phyloP scores from a whole-genome alignment of 495 filamentous ascomycete genomes.

The Neurospora terricola region DNA sequence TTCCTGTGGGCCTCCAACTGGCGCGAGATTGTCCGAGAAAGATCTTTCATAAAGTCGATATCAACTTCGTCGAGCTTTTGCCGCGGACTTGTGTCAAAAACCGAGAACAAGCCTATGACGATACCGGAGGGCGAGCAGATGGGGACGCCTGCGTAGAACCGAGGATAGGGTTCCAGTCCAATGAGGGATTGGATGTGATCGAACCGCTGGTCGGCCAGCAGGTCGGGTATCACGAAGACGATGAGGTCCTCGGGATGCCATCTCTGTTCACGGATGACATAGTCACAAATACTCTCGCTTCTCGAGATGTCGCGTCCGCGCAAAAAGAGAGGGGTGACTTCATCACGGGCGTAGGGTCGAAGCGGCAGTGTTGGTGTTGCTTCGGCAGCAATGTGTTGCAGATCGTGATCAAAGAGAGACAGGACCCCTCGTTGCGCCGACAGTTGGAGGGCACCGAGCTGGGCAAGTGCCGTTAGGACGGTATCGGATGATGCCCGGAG shows the following conservation, averaged over 20 bases:
- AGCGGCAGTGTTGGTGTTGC: conserved; percentile 46
- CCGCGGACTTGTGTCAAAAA: conserved; percentile 49
- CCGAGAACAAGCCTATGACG: conserved; percentile 61
- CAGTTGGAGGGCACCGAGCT: conserved; percentile 47
- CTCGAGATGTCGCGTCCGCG: conserved; percentile 35
- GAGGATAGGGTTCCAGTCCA: conserved; percentile 27
- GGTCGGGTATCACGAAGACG: conserved; percentile 39
- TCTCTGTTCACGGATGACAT: conserved; percentile 20
- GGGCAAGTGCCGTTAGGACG: conserved; percentile 54
- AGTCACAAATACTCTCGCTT: conserved; percentile 37
- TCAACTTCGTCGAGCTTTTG: conserved; percentile 27
- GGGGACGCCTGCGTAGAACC: conserved; percentile 58
- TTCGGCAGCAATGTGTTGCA: conserved; percentile 55
- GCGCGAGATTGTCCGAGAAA: conserved; percentile 50
- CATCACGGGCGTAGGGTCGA: conserved; percentile 21
- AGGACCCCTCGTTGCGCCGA: conserved; percentile 45
- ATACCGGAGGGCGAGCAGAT: conserved; percentile 57
- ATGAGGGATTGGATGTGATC: conserved; percentile 15
- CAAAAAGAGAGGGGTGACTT: conserved; percentile 29
- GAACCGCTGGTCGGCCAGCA: conserved; percentile 40
- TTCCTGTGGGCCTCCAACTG: conserved; percentile 51
- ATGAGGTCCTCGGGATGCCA: conserved; percentile 24
- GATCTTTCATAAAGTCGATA: conserved; percentile 32
- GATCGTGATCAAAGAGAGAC: conserved; percentile 49
- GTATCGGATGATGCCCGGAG: conserved; percentile 38